Base-by-base conservation (phyloP, 129 eudicot genomes). In the Helianthus annuus region DNA sequence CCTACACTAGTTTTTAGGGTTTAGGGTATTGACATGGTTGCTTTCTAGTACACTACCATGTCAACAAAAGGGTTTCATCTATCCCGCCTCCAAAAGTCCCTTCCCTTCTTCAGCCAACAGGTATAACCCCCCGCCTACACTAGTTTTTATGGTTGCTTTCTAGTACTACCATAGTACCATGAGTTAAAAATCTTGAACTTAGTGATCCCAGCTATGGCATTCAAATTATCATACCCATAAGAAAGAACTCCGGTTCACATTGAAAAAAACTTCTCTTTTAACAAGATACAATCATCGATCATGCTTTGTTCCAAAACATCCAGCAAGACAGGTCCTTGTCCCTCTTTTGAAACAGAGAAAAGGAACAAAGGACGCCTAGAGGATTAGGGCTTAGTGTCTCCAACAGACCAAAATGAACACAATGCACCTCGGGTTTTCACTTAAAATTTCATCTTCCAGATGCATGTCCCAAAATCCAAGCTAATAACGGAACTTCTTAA, bases 381-480 rank as follows among this genome's bases (percentile, higher is more conserved):
- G 11, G 53, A 48, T 68, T 78, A 66, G 36, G 75, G 58, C 29
- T 52, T 59, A 46, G 67, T 49, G 39, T 66, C 53, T 61, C 70
- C 56, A 76, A 66, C 71, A 60, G 58, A 60, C 54, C 69, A 62
- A 55, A 59, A 17, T 46, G 57, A 67, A 60, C 56, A 66, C 48
- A 53, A 55, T 12, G 48, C 74, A 51, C 72, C 64, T 12, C 53
- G 36, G 66, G 27, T 32, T n/a, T 72, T 60, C 64, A 75, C 65
- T 66, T 60, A 68, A 49, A 48, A 7, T 29, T 60, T 34, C 64
- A 73, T 71, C 75, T 38, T 74, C 73, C 71, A 64, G 66, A 61
- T 72, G 77, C 66, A 67, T 17, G 48, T 76, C 75, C 60, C 80
- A 59, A 24, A 62, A 70, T 76, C 44, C 64, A 64, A 76, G 70